Evolutionary conservation across 371 early-diverging fungal species (phyloP), one percentile per base, ranked within the genome.

Genomic region (Apophysomyces ossiformis): DNA sequence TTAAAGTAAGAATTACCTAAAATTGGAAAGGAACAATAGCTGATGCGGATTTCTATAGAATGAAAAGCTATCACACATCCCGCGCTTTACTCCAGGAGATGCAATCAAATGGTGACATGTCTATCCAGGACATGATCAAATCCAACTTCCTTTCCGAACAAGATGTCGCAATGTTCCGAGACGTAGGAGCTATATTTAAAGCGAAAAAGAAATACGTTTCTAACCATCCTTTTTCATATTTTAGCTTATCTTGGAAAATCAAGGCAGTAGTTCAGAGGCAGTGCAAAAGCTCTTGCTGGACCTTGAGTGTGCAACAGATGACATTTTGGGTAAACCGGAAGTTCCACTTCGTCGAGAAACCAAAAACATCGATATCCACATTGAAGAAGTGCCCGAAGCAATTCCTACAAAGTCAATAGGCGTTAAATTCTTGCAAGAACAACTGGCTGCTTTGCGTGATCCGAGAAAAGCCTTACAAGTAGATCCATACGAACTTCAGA

Each of bases 401-500:
- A 60, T 61, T 15, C 73, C 87, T 21, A 84, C 82, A 4, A 76
- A 87, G 32, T 79, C 90, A 12, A 57, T 89, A 6, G 98, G 98
- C 41, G 92, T 96, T 26, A 71, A 81, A 12, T 86, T 96, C 58
- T 80, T 98, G 38, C 86, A 88, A 59, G 79, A 84, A n/a, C 89
- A 93, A 41, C 82, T 95, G 26, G 72, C 82, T 46, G 84, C 90
- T 0, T 75, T 93, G 15, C 71, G 64, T 15, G 74, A 77, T 60
- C 69, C 77, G 2, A 54, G 71, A n/a, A 65, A 67, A 18, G 69
- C 69, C 7, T 47, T 74, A 3, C 78, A 79, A 35, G 78, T 89
- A 60, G 82, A 86, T 37, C 85, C 86, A 36, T 90, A 89, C 68
- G 90, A 92, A 38, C 85, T 89, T 60, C 97, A 98, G 74, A 63